These are phyloP conservation scores for Cantharellus anzutake DNA, from an alignment of 768 basidiomycete genomes.

Conservation along the genomic window DNA sequence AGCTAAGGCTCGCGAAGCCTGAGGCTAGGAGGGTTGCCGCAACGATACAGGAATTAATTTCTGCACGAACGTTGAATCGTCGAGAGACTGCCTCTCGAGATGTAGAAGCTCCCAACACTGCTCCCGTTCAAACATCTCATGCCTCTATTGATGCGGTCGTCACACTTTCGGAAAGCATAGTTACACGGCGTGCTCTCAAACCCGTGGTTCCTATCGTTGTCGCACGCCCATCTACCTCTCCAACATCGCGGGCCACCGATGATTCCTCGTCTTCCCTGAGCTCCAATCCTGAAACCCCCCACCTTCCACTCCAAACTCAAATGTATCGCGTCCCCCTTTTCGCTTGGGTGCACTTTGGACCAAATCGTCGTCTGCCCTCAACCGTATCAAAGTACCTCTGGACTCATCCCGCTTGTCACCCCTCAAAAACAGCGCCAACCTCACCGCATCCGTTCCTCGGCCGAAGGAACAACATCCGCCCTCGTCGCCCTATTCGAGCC, in stretches of 20 bases:
- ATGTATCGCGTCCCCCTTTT: too few species aligned
- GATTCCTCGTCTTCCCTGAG: neutral
- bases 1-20: neutral
- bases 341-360: too few species aligned
- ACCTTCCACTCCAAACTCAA: too few species aligned
- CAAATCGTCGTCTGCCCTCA: too few species aligned
- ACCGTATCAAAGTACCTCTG: too few species aligned
- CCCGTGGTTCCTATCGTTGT: neutral
- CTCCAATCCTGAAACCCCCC: neutral
- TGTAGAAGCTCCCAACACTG: neutral
- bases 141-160: neutral
- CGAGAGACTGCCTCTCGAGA: neutral
- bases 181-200: too few species aligned
- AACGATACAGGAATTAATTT: neutral
- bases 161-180: too few species aligned
- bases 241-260: neutral
- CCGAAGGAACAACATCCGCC: too few species aligned
- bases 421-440: too few species aligned
- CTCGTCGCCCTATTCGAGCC: too few species aligned
- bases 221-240: neutral
- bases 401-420: too few species aligned
- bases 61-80: neutral
- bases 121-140: neutral
- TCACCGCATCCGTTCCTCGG: too few species aligned
- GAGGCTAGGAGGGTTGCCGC: neutral